phyloP scores from a whole-genome alignment of 2,329 filamentous ascomycete genomes.

The Ascochyta rabiei region DNA sequence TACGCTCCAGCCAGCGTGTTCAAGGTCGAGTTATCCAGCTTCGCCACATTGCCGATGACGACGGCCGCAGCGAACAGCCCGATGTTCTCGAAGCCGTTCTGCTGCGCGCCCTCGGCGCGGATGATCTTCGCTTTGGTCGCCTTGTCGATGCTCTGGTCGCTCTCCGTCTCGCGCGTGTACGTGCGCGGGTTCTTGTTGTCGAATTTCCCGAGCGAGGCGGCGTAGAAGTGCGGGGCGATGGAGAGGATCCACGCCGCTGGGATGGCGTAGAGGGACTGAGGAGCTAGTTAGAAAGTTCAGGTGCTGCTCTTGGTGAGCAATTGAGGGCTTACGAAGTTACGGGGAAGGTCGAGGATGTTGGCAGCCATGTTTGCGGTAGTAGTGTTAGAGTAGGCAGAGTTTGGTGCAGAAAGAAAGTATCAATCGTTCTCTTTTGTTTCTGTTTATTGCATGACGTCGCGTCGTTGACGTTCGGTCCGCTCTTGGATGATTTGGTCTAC shows the following conservation, averaged over 20 bases:
- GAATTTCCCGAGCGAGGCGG: constrained; percentile 5
- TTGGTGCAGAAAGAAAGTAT: background rate
- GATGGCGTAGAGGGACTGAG: constrained; percentile 2
- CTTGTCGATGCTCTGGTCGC: constrained; percentile 8
- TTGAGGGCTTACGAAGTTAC: constrained; percentile 1
- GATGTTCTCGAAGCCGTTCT: constrained; percentile 8
- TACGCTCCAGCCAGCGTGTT: background rate
- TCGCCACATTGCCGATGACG: constrained; percentile 7
- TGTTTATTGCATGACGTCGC: background rate
- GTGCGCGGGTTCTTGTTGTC: constrained; percentile 10
- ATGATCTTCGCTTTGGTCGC: constrained; percentile 10
- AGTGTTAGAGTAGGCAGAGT: background rate
- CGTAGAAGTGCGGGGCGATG: constrained; percentile 8
- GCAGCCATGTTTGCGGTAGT: constrained; percentile 1
- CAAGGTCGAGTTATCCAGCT: constrained; percentile 5
- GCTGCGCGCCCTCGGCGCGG: constrained; percentile 6
- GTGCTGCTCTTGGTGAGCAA: background rate
- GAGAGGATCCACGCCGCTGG: constrained; percentile 4
- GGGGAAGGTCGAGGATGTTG: constrained; percentile 1
- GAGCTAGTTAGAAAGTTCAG: background rate
- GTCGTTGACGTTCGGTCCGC: background rate
- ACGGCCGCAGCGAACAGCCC: constrained; percentile 6
- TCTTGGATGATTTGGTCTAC: constrained; percentile 1
- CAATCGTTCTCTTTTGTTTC: background rate
- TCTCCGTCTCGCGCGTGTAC: constrained; percentile 9